Evolutionary conservation across 2,329 filamentous ascomycete species (phyloP), one percentile per base, ranked within the genome.

Genomic region (Seiridium unicorne): DNA sequence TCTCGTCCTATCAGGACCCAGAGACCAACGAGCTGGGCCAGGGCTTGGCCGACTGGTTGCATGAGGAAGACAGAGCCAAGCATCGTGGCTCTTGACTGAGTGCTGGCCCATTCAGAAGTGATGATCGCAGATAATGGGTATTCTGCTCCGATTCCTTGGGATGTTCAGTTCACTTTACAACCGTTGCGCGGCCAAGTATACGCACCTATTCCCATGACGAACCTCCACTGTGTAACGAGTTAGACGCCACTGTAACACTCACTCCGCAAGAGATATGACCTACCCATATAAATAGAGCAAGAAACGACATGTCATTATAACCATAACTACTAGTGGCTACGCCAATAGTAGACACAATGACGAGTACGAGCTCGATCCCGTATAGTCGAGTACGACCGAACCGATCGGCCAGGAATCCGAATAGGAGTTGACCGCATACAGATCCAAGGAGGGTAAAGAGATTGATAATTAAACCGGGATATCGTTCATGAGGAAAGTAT

Each of bases 111-210:
- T 77, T 90, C 87, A 1, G 87, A 83, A 0, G 86, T 88, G 34
- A 90, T 90, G 4, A 89, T 84, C 0, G 87, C 86, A 55, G 80
- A 84, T 3, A 90, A 74, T 1, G 87, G 87, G 68, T 90, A 89
- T 69, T 89, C 87, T 13, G 84, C 87, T n/a, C 86, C 86, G 40
- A 89, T 86, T 0, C 85, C 85, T 81, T 42, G 34, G 38, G 46
- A n/a, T 36, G 8, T 46, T 8, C 18, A 48, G 31, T 60, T 46
- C 32, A 3, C 8, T 59, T 31, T 55, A 42, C 51, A 10, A 48
- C 13, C 40, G 49, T 3, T 9, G 10, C 11, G 47, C 7, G 47
- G 54, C 26, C 38, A n/a, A 26, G 1, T 4, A 36, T 42, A 36
- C 42, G 34, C 55, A 81, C 80, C 81, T 35, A 83, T 74, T 31